Evolutionary conservation across 1,284 basidiomycete species (phyloP).

Genomic region (Fomitopsis schrenkii): DNA sequence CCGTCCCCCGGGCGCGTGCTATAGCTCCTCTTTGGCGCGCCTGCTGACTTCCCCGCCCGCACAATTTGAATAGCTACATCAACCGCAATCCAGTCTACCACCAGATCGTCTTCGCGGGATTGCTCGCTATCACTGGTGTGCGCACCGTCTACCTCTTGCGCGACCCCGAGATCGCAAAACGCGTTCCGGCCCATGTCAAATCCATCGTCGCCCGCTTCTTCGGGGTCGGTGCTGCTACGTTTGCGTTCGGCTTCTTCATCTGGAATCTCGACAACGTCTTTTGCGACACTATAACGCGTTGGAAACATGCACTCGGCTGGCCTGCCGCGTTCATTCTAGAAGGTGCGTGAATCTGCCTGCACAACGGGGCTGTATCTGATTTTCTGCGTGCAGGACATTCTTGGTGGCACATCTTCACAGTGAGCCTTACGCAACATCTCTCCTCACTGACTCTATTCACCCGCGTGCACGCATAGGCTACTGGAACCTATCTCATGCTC

Average conservation of each 20-base stretch:
- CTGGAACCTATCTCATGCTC: conserved; percentile 58
- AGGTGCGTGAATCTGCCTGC: conserved; percentile 31
- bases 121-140: conserved; percentile 41
- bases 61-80: conserved; percentile 33
- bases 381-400: conserved; percentile 47
- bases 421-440: conserved; percentile 15
- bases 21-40: background rate
- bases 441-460: background rate
- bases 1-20: background rate
- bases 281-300: conserved; percentile 48
- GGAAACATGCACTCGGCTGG: conserved; percentile 57
- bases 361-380: background rate
- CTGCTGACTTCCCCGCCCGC: background rate
- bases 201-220: conserved; percentile 39
- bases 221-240: conserved; percentile 42
- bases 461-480: conserved; percentile 33
- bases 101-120: conserved; percentile 53
- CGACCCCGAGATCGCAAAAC: conserved; percentile 34
- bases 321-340: conserved; percentile 62
- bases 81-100: conserved; percentile 68
- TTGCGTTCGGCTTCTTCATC: conserved; percentile 55
- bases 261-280: conserved; percentile 75
- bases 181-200: conserved; percentile 42
- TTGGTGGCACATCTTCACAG: conserved; percentile 73
- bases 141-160: conserved; percentile 49